These are phyloP conservation scores for Moricandia moricandioides DNA, from an alignment of 345 rosid species.

Conservation along the genomic window DNA sequence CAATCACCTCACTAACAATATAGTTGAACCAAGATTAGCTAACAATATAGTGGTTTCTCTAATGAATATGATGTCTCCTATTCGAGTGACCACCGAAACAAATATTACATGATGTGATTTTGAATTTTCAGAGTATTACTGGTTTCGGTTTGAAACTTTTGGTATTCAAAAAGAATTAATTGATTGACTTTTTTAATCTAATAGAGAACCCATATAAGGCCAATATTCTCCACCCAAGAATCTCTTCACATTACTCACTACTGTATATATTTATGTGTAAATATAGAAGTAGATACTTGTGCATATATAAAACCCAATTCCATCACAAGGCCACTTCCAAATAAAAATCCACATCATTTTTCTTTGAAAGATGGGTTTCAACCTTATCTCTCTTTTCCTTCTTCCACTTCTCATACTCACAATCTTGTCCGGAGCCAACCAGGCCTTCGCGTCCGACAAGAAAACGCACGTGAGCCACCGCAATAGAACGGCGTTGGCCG, in stretches of 20 bases:
- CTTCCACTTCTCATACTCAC: constrained; percentile 23
- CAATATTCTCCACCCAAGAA: constrained; percentile 15
- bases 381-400: constrained; percentile 20
- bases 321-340: constrained; percentile 3
- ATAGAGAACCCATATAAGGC: neutral
- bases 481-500: neutral
- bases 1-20: neutral
- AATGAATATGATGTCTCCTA: too few relatives aligned
- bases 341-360: neutral
- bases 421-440: constrained; percentile 12
- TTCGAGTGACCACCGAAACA: too few relatives aligned
- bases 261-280: neutral
- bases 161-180: neutral
- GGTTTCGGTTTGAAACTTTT: too few relatives aligned
- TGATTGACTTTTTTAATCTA: neutral
- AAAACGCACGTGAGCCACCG: constrained; percentile 5
- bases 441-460: constrained; percentile 13
- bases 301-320: constrained; percentile 24
- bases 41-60: neutral
- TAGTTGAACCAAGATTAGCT: neutral
- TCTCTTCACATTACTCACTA: neutral
- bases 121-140: too few relatives aligned
- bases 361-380: constrained; percentile 35
- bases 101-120: too few relatives aligned
- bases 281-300: constrained; percentile 1